These are phyloP conservation scores for Fusarium armeniacum DNA, from an alignment of 2,329 filamentous ascomycete genomes.

Conservation along the genomic window DNA sequence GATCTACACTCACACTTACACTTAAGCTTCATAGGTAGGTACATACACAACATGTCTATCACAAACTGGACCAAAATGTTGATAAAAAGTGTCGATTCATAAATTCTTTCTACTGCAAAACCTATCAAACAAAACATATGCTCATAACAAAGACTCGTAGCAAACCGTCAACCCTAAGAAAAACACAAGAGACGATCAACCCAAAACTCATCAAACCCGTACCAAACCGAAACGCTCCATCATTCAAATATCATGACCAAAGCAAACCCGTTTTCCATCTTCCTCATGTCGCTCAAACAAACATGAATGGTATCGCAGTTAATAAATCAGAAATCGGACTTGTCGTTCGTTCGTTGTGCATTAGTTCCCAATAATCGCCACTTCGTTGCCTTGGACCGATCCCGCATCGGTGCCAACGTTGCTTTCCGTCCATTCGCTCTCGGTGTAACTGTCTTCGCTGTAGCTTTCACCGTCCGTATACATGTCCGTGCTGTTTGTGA, in stretches of 20 bases:
- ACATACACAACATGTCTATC: background rate
- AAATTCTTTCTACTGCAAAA: conserved; percentile 24
- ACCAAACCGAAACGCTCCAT: conserved; percentile 26
- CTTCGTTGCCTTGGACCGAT: conserved; percentile 52
- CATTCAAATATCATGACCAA: conserved; percentile 30
- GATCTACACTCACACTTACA: background rate
- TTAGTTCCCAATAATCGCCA: conserved; percentile 54
- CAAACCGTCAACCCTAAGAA: conserved; percentile 12
- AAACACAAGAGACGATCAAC: conserved; percentile 2
- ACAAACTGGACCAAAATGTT: background rate
- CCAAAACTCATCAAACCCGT: conserved; percentile 27
- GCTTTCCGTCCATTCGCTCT: conserved; percentile 66
- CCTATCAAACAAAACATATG: conserved; percentile 20
- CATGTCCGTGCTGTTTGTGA: conserved; percentile 58
- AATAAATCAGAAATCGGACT: conserved; percentile 26
- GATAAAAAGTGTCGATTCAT: conserved; percentile 24
- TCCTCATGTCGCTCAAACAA: conserved; percentile 5
- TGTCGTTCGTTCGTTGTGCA: conserved; percentile 6
- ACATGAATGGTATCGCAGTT: conserved; percentile 31
- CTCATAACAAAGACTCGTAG: conserved; percentile 14
- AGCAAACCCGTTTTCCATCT: conserved; percentile 12
- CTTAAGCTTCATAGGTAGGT: background rate
- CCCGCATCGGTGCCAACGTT: conserved; percentile 50
- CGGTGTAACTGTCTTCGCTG: conserved; percentile 58
- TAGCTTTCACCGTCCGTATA: conserved; percentile 57